Percentiles rank a stretch among this genome's conserved stretches.
Evolutionary conservation across 2,329 filamentous ascomycete species (phyloP).

Genomic region (Colletotrichum gigasporum): DNA sequence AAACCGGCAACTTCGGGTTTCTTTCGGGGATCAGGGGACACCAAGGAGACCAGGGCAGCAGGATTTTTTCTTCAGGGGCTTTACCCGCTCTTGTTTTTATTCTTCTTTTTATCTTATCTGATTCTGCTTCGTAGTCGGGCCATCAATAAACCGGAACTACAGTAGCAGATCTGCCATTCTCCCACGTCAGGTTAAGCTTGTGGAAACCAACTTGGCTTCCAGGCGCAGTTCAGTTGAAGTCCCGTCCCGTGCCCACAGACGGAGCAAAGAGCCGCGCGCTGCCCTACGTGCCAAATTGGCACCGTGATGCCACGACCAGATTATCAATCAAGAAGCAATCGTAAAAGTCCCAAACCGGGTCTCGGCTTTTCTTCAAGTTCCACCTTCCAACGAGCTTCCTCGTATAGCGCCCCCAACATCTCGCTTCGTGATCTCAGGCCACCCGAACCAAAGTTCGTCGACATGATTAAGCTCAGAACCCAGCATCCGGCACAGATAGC

Average conservation of each 20-base stretch:
- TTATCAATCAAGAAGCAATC: too few species aligned
- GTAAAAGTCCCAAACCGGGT: background rate
- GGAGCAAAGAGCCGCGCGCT: too few species aligned
- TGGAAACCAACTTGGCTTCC: too few species aligned
- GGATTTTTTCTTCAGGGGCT: background rate
- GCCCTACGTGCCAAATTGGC: too few species aligned
- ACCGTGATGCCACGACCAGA: too few species aligned
- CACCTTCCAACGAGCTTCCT: background rate
- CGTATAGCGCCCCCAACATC: too few species aligned
- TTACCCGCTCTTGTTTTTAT: background rate
- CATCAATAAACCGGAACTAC: background rate
- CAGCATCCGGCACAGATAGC: slow-evolving; percentile 6
- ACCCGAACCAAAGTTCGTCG: background rate
- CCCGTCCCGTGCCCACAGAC: too few species aligned
- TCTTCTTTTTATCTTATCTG: background rate
- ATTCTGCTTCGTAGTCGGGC: background rate
- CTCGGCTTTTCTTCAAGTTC: background rate
- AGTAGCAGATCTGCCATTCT: background rate
- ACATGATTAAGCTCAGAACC: background rate
- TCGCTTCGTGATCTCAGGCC: background rate
- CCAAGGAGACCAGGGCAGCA: slow-evolving; percentile 1
- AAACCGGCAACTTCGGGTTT: slow-evolving; percentile 12
- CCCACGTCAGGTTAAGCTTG: background rate
- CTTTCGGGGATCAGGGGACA: background rate
- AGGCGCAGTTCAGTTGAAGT: too few species aligned